Evolutionary conservation across 768 basidiomycete genomes (phyloP), one percentile per base, ranked within the genome.

Genomic region (Mycena sanguinolenta): DNA sequence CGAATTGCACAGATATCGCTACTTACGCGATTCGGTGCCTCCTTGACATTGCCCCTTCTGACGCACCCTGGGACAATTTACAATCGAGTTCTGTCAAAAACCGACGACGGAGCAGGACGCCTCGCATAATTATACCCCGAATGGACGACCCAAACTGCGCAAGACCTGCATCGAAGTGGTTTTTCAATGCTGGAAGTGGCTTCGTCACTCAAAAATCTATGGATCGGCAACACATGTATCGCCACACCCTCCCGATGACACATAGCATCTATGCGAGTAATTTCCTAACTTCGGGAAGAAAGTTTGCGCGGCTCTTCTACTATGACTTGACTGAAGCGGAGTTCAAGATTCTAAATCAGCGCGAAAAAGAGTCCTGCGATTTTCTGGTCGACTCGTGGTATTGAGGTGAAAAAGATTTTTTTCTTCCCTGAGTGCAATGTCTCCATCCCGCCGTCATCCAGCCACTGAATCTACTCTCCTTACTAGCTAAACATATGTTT

Each of bases 181-280:
- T 1, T 34, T 65, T 25, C 61, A 67, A 49, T 64, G 54, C 16
- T 54, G 58, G 30, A 46, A 63, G 19, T 27, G 64, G 21, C 68
- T 73, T 39, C 32, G 72, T 67, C 63, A 1, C 38, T 21, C 54
- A n/a, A 54, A 25, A 19, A 4, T 34, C 28, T 4, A 46, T 19
- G 27, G 58, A 44, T 28, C 34, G 2, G 28, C 46, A 70, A 69
- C 58, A 73, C 65, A 70, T 73, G 13, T 73, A 73, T 52, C 42
- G 46, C 62, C 72, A 4, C 28, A 58, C 60, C 12, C 62, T 1
- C 39, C 72, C 17, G 68, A 63, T 42, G 58, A 57, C 14, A 63
- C 59, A 5, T 12, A 60, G 42, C 72, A 65, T 62, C 34, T 73
- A 30, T 67, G 61, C 65, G 68, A 73, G 46, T 73, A 73, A 65